phyloP scores from a whole-genome alignment of 2,329 filamentous ascomycete genomes.

The Stagonosporopsis rhizophila region DNA sequence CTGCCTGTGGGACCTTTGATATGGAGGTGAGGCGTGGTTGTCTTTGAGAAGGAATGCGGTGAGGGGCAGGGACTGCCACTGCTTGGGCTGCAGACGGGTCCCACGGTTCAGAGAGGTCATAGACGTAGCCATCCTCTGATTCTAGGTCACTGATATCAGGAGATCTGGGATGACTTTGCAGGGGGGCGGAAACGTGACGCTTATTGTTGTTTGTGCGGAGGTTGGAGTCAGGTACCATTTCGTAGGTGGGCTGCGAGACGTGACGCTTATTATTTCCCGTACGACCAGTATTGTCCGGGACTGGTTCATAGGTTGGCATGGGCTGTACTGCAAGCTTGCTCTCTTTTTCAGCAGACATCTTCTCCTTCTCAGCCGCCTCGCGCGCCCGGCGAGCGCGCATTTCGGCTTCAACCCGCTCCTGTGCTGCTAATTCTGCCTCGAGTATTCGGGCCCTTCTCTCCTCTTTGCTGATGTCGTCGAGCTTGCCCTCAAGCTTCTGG shows the following conservation, averaged over 20 bases:
- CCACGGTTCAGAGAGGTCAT: slow-evolving; percentile 47
- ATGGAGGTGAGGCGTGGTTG: slow-evolving; percentile 28
- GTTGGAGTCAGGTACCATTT: slow-evolving; percentile 17
- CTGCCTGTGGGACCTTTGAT: slow-evolving; percentile 26
- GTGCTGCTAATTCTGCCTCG: slow-evolving; percentile 77
- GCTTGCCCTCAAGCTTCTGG: slow-evolving; percentile 88
- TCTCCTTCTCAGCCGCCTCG: slow-evolving; percentile 41
- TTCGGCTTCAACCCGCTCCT: slow-evolving; percentile 64
- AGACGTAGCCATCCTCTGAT: slow-evolving; percentile 36
- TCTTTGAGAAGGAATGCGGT: slow-evolving; percentile 31
- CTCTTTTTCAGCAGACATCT: slow-evolving; percentile 39
- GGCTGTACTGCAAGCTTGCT: slow-evolving; percentile 42
- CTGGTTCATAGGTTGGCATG: slow-evolving; percentile 21
- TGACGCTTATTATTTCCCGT: slow-evolving; percentile 36
- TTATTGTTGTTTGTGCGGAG: slow-evolving; percentile 28
- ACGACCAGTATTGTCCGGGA: slow-evolving; percentile 22
- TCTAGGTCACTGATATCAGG: slow-evolving; percentile 37
- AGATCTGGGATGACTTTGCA: slow-evolving; percentile 28
- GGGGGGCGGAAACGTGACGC: slow-evolving; percentile 46
- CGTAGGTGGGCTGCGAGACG: slow-evolving; percentile 30
- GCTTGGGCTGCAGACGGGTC: slow-evolving; percentile 37
- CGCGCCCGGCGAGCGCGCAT: slow-evolving; percentile 42
- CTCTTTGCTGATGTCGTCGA: slow-evolving; percentile 93
- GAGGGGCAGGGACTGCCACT: slow-evolving; percentile 27
- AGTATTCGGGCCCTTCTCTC: slow-evolving; percentile 87